Percentiles rank a stretch among this genome's conserved stretches.
These are phyloP conservation scores for Spizellomyces sp. DNA, from an alignment of 192 early-diverging fungal species.

Conservation along the genomic window DNA sequence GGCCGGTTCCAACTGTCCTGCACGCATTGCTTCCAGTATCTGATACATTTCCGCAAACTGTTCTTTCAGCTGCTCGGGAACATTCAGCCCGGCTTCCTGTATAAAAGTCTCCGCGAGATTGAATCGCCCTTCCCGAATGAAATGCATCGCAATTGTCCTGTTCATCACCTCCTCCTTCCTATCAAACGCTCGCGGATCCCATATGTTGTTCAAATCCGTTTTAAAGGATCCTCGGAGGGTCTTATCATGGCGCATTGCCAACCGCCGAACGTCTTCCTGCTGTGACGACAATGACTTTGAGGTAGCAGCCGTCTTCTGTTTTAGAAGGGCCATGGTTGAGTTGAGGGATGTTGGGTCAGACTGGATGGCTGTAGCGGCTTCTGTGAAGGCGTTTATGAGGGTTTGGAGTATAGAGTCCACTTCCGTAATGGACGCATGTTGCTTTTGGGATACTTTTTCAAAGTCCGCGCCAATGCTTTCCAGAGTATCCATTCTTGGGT, in stretches of 20 bases:
- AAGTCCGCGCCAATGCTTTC: slow-evolving; percentile 22
- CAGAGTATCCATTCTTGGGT: slow-evolving; percentile 17
- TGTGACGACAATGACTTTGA: slow-evolving; percentile 11
- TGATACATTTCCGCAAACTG: slow-evolving; percentile 85
- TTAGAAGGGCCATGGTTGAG: slow-evolving; percentile 13
- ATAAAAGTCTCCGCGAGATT: slow-evolving; percentile 71
- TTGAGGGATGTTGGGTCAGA: not conserved
- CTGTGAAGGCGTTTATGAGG: slow-evolving; percentile 4
- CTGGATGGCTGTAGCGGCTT: not conserved
- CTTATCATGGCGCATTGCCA: slow-evolving; percentile 20
- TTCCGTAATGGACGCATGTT: slow-evolving; percentile 12
- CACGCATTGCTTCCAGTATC: slow-evolving; percentile 66
- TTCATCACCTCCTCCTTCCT: slow-evolving; percentile 65
- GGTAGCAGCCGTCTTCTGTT: slow-evolving; percentile 9
- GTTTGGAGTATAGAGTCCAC: slow-evolving; percentile 2
- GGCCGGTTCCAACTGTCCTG: slow-evolving; percentile 63
- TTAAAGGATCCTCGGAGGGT: slow-evolving; percentile 38
- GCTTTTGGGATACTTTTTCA: slow-evolving; percentile 17
- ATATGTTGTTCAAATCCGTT: slow-evolving; percentile 44
- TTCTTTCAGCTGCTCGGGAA: slow-evolving; percentile 44
- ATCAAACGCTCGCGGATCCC: slow-evolving; percentile 75
- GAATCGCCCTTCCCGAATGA: slow-evolving; percentile 86
- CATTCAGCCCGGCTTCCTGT: slow-evolving; percentile 34
- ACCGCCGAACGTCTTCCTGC: slow-evolving; percentile 24
- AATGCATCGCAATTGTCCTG: slow-evolving; percentile 70